phyloP scores from a whole-genome alignment of 2,329 filamentous ascomycete genomes.

The Incumbomyces lentus region DNA sequence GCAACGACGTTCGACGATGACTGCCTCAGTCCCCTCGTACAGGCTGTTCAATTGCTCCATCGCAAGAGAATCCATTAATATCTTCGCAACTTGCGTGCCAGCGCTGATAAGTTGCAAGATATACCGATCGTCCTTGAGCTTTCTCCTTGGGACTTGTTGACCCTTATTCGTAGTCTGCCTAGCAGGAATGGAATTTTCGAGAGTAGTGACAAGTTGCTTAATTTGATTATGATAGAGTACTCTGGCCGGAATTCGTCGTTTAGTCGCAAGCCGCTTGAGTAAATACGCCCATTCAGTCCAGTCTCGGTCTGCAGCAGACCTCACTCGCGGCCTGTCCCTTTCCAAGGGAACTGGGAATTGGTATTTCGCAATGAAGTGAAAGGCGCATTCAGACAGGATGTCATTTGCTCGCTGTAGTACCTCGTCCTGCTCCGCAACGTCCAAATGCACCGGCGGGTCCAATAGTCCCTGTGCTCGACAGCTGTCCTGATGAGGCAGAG shows the following conservation, averaged over 20 bases:
- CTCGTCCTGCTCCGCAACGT: constrained; percentile 74
- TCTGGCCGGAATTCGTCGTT: constrained; percentile 71
- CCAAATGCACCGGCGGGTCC: constrained; percentile 69
- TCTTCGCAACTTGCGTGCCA: constrained; percentile 77
- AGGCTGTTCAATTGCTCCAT: constrained; percentile 74
- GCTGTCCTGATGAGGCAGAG: constrained; percentile 59
- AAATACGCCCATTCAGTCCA: constrained; percentile 92
- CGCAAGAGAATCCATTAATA: constrained; percentile 70
- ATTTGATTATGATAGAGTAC: constrained; percentile 84
- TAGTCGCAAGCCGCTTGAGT: constrained; percentile 73
- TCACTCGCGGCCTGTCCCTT: constrained; percentile 68
- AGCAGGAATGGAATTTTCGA: constrained; percentile 78
- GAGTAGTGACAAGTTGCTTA: constrained; percentile 77
- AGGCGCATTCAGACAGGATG: constrained; percentile 72
- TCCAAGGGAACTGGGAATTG: constrained; percentile 81
- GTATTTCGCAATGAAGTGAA: constrained; percentile 83
- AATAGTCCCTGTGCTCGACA: constrained; percentile 72
- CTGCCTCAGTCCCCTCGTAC: constrained; percentile 70
- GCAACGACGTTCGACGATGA: constrained; percentile 57
- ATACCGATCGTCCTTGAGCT: constrained; percentile 79
- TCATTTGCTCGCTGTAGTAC: constrained; percentile 75
- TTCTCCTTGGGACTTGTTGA: constrained; percentile 51
- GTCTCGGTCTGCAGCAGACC: constrained; percentile 65
- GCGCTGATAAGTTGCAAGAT: constrained; percentile 80
- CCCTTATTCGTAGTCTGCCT: constrained; percentile 35